These are phyloP conservation scores for Daldinia concentrica DNA, from an alignment of 495 filamentous ascomycete genomes.

Conservation along the genomic window DNA sequence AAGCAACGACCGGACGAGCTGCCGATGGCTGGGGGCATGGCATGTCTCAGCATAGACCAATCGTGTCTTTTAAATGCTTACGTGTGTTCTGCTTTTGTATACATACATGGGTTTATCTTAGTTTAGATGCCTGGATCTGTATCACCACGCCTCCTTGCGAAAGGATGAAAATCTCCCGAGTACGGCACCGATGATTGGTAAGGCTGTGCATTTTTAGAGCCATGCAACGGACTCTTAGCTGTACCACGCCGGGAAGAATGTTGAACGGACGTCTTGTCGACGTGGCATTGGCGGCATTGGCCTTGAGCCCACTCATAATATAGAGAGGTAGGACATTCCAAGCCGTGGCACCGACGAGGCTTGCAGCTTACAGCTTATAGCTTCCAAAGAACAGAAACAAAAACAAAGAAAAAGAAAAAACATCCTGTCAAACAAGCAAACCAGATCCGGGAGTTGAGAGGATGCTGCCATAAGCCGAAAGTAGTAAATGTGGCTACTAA, in stretches of 20 bases:
- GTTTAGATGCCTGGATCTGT: constrained; percentile 22
- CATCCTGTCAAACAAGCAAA: constrained; percentile 16
- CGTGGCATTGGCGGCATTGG: constrained; percentile 20
- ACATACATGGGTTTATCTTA: background rate
- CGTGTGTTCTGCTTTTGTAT: constrained; percentile 1
- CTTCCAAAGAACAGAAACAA: too few species aligned
- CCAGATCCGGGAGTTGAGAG: constrained; percentile 1
- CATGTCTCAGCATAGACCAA: constrained; percentile 28
- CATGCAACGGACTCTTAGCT: constrained; percentile 19
- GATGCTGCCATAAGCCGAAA: constrained; percentile 17
- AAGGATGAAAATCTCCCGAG: constrained; percentile 37
- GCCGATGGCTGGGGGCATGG: constrained; percentile 3
- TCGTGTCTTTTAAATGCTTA: constrained; percentile 12
- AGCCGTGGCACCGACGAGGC: constrained; percentile 11
- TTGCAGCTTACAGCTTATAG: constrained; percentile 1
- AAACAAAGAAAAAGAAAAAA: background rate
- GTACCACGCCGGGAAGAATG: constrained; percentile 3
- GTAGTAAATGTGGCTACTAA: constrained; percentile 29
- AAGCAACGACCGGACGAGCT: constrained; percentile 6
- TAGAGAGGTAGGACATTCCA: constrained; percentile 12
- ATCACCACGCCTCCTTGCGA: constrained; percentile 12
- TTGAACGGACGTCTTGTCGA: constrained; percentile 14
- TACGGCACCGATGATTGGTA: constrained; percentile 8
- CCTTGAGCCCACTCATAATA: background rate
- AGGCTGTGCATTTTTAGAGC: constrained; percentile 24